phyloP scores from a whole-genome alignment of 2,329 filamentous ascomycete genomes.

The Zymoseptoria tritici region DNA sequence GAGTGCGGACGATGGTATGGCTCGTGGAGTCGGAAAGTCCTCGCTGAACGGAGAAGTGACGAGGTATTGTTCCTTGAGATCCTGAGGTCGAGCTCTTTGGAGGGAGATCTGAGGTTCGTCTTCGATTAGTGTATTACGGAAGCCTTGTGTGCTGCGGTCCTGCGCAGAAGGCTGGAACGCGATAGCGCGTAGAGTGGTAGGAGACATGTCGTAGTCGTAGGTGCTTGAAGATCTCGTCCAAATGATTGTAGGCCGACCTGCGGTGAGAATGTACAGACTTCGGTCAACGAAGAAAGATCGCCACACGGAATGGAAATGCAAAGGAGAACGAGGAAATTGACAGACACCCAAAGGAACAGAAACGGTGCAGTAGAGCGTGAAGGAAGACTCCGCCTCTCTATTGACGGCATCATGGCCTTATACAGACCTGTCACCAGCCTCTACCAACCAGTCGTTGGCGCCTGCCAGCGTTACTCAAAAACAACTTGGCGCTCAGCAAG shows the following conservation, averaged over 20 bases:
- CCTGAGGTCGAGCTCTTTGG: constrained; percentile 21
- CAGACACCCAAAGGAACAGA: constrained; percentile 16
- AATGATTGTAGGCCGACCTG: constrained; percentile 35
- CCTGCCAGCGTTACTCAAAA: constrained; percentile 15
- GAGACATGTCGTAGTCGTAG: constrained; percentile 34
- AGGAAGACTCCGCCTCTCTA: constrained; percentile 12
- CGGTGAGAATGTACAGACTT: constrained; percentile 35
- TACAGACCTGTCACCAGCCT: constrained; percentile 15
- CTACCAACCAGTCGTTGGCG: constrained; percentile 12
- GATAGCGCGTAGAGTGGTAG: constrained; percentile 38
- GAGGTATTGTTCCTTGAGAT: constrained; percentile 29
- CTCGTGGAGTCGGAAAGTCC: constrained; percentile 51
- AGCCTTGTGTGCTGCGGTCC: constrained; percentile 43
- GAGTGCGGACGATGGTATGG: constrained; percentile 11
- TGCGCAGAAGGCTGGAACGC: constrained; percentile 51
- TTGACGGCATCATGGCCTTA: constrained; percentile 18
- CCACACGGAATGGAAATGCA: constrained; percentile 15
- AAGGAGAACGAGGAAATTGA: constrained; percentile 18
- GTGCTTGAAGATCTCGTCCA: background rate
- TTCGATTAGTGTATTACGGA: constrained; percentile 60
- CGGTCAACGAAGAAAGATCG: constrained; percentile 38
- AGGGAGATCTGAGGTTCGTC: constrained; percentile 39
- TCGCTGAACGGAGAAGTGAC: constrained; percentile 41
- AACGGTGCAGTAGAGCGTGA: constrained; percentile 14
- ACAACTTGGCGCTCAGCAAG: constrained; percentile 10